These are phyloP conservation scores for Diaporthe australafricana DNA, from an alignment of 2,329 filamentous ascomycete species.

Conservation along the genomic window DNA sequence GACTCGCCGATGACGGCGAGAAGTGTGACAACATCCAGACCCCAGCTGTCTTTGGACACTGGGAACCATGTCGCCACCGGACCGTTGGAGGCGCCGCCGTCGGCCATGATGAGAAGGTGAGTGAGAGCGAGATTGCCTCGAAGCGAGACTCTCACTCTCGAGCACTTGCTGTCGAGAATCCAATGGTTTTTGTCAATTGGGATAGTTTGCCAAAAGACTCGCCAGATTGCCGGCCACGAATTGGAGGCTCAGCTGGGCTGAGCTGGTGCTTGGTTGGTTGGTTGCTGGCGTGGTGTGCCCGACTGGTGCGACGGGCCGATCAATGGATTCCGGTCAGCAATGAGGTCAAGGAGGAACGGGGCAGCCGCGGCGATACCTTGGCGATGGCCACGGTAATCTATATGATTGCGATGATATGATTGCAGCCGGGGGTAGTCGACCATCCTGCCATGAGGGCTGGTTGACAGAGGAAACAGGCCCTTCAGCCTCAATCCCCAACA, in stretches of 20 bases:
- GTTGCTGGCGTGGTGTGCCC: background rate
- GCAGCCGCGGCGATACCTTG: background rate
- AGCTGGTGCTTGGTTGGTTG: background rate
- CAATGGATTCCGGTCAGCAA: background rate
- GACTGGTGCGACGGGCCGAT: background rate
- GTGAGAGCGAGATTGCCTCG: slow-evolving; percentile 1
- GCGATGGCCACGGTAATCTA: background rate
- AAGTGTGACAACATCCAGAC: slow-evolving; percentile 71
- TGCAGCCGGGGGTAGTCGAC: background rate
- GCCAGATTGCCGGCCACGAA: background rate
- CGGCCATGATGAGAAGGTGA: slow-evolving; percentile 41
- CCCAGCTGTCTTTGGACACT: slow-evolving; percentile 57
- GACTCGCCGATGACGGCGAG: slow-evolving; percentile 73
- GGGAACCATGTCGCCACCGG: slow-evolving; percentile 55
- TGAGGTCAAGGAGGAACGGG: background rate
- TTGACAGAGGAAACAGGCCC: background rate
- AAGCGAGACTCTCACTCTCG: background rate
- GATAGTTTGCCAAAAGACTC: background rate
- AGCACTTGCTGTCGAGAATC: background rate
- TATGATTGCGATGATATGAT: background rate
- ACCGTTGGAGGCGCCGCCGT: slow-evolving; percentile 28
- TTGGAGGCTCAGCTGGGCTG: background rate
- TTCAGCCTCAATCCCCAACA: slow-evolving; percentile 1
- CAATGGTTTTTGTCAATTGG: background rate
- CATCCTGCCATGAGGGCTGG: background rate